Conservation (phyloP, 179 eudicot genomes). For the Gypsophila paniculata region DNA sequence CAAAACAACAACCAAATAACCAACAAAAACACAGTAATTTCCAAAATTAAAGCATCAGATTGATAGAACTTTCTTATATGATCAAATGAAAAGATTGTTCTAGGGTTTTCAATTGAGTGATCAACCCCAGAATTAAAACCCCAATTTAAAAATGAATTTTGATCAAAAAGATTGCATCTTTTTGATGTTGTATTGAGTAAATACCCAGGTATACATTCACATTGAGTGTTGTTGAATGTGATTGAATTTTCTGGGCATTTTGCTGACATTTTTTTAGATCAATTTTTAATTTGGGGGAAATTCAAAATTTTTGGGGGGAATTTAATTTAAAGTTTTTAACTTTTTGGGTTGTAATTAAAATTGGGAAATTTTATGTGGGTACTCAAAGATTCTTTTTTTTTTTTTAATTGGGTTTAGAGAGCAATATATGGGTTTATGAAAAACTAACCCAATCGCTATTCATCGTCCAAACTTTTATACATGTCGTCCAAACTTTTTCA, state of each 20-base stretch:
- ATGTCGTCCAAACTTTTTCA: too few relatives aligned
- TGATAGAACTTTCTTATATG: constrained; percentile 61
- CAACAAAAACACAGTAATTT: constrained; percentile 50
- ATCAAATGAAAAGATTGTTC: constrained; percentile 59
- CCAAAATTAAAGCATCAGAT: constrained; percentile 77
- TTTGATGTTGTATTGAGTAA: constrained; percentile 40
- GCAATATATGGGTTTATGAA: too few relatives aligned
- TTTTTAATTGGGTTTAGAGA: too few relatives aligned
- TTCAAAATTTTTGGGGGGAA: background rate
- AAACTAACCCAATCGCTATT: too few relatives aligned
- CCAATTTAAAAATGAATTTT: constrained; percentile 30
- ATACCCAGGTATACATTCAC: constrained; percentile 75
- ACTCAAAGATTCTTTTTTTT: too few relatives aligned
- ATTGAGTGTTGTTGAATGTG: constrained; percentile 48
- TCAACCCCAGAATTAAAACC: constrained; percentile 54
- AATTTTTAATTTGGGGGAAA: background rate
- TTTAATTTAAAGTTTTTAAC: background rate
- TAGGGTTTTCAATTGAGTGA: constrained; percentile 48
- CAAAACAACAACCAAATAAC: constrained; percentile 61
- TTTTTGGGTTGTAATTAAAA: background rate
- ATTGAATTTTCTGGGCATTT: constrained; percentile 52
- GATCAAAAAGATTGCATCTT: constrained; percentile 43
- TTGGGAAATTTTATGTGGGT: too few relatives aligned
- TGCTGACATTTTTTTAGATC: constrained; percentile 27
- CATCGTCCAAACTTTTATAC: too few relatives aligned